Percentiles rank a stretch among this genome's conserved stretches.
Conservation (phyloP, 2,329 filamentous ascomycete genomes). For the Trichoderma sp. region DNA sequence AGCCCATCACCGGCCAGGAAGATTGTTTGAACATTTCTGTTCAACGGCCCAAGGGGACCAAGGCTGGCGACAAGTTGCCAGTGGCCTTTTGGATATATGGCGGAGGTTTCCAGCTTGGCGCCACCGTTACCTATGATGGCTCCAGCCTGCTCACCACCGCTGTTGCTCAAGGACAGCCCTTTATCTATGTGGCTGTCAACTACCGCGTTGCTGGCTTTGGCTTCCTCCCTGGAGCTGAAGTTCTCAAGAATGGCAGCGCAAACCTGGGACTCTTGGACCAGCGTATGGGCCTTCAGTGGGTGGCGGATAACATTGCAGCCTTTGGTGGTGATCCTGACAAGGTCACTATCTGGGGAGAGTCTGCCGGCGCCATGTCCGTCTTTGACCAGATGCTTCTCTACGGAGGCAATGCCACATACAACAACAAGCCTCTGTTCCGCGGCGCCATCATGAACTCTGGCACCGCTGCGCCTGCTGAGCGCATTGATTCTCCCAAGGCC, state of each 20-base stretch:
- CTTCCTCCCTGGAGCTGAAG: slow-evolving; percentile 66
- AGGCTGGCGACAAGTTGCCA: slow-evolving; percentile 54
- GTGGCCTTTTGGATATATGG: slow-evolving; percentile 71
- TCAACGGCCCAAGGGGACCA: slow-evolving; percentile 55
- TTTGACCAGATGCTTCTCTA: slow-evolving; percentile 74
- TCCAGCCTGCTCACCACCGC: slow-evolving; percentile 45
- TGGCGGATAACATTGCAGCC: slow-evolving; percentile 69
- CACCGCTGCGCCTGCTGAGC: slow-evolving; percentile 57
- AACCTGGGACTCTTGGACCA: slow-evolving; percentile 75
- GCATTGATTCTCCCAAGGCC: slow-evolving; percentile 62
- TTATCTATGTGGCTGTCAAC: slow-evolving; percentile 74
- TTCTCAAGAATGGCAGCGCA: slow-evolving; percentile 62
- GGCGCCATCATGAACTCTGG: slow-evolving; percentile 77
- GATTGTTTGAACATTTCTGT: slow-evolving; percentile 63
- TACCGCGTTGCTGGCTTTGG: slow-evolving; percentile 74
- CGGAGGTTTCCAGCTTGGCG: slow-evolving; percentile 59
- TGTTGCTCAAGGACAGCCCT: slow-evolving; percentile 46
- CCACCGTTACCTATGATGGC: slow-evolving; percentile 51
- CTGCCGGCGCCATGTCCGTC: slow-evolving; percentile 68
- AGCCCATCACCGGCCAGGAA: slow-evolving; percentile 54
- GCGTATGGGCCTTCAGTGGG: slow-evolving; percentile 69
- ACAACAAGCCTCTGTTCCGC: slow-evolving; percentile 70
- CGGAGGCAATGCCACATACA: slow-evolving; percentile 69
- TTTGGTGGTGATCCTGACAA: slow-evolving; percentile 79
- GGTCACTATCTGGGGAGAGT: slow-evolving; percentile 77